Evolutionary conservation across 352 stramenopile genomes (phyloP).

Genomic region (Phytophthora lateralis): DNA sequence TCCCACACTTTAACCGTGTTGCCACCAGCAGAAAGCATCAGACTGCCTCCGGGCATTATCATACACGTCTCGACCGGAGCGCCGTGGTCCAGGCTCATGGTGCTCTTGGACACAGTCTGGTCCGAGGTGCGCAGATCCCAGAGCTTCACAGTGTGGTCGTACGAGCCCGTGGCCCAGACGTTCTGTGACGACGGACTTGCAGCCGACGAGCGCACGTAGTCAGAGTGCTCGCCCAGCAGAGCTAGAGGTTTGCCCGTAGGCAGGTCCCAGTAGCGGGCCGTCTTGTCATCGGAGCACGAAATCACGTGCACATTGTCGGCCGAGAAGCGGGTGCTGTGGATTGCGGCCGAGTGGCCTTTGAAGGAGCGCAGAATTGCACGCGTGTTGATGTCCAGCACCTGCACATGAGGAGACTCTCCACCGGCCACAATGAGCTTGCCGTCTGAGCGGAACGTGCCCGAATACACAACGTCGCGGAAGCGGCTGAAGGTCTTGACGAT

Average conservation of each 20-base stretch:
- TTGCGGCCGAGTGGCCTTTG: slow-evolving; percentile 81
- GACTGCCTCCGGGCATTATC: slow-evolving; percentile 82
- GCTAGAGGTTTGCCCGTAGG: slow-evolving; percentile 80
- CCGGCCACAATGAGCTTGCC: slow-evolving; percentile 89
- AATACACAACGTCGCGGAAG: slow-evolving; percentile 89
- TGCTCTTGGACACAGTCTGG: slow-evolving; percentile 59
- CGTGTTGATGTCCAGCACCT: slow-evolving; percentile 88
- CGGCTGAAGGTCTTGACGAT: slow-evolving; percentile 90
- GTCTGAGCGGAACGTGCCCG: slow-evolving; percentile 85
- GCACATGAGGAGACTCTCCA: slow-evolving; percentile 72
- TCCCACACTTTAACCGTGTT: slow-evolving; percentile 95
- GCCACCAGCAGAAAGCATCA: slow-evolving; percentile 86
- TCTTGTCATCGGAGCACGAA: slow-evolving; percentile 92
- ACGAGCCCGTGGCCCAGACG: slow-evolving; percentile 89
- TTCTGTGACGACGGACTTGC: slow-evolving; percentile 76
- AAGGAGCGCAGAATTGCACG: slow-evolving; percentile 87
- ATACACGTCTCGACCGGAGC: slow-evolving; percentile 89
- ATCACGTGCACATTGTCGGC: slow-evolving; percentile 87
- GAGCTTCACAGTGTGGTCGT: slow-evolving; percentile 93
- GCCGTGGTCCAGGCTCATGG: slow-evolving; percentile 80
- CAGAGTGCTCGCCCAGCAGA: slow-evolving; percentile 81
- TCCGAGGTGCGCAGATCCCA: slow-evolving; percentile 91
- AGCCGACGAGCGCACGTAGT: slow-evolving; percentile 87
- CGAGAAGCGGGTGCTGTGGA: slow-evolving; percentile 83
- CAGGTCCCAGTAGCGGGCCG: slow-evolving; percentile 88